These are phyloP conservation scores for Raphanus sativus DNA, from an alignment of 345 rosid genomes.

Conservation along the genomic window DNA sequence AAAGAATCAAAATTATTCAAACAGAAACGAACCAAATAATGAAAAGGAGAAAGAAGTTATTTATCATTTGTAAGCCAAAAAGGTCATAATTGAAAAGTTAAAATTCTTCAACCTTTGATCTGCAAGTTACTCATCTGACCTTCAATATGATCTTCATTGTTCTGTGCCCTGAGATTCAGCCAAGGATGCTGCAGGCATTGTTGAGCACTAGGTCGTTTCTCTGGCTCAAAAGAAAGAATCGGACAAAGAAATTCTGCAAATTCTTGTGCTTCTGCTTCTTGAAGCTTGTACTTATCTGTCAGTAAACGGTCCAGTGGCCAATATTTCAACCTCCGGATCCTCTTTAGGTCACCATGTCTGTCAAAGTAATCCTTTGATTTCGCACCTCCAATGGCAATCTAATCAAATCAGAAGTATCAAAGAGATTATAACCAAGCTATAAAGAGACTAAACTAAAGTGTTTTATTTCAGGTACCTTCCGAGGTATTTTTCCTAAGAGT, in stretches of 20 bases:
- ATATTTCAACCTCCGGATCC: constrained; percentile 74
- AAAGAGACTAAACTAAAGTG: background rate
- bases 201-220: constrained; percentile 81
- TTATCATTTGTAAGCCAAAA: background rate
- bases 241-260: constrained; percentile 67
- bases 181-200: constrained; percentile 86
- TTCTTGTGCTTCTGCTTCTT: constrained; percentile 59
- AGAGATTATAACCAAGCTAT: background rate
- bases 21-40: constrained; percentile 1
- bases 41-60: background rate
- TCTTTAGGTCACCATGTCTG: constrained; percentile 76
- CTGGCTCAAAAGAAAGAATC: constrained; percentile 67
- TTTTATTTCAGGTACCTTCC: constrained; percentile 52
- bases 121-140: constrained; percentile 11
- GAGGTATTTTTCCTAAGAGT: constrained; percentile 87
- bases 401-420: background rate
- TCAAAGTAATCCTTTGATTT: constrained; percentile 74
- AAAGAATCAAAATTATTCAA: background rate
- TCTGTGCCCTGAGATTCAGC: constrained; percentile 43
- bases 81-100: background rate
- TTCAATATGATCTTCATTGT: constrained; percentile 1
- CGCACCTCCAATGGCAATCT: constrained; percentile 79
- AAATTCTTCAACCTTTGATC: background rate
- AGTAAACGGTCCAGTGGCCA: constrained; percentile 71
- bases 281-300: constrained; percentile 58